phyloP scores from a whole-genome alignment of 306 rosid genomes.

The Quercus ilex region DNA sequence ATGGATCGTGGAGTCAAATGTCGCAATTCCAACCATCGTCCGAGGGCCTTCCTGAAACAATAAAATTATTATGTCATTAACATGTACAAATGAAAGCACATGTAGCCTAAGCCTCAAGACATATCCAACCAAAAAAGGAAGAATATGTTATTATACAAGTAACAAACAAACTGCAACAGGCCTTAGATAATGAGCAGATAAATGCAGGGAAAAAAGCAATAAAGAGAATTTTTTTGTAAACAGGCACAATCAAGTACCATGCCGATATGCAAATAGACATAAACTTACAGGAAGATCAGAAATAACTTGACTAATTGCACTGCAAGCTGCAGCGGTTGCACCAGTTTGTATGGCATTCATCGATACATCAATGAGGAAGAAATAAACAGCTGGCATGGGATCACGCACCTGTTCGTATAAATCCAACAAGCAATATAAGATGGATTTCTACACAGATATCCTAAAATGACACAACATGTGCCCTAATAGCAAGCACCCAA shows the following conservation, averaged over 20 bases:
- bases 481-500: not conserved
- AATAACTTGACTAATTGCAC: constrained; percentile 93
- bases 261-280: constrained; percentile 10
- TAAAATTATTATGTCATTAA: not conserved
- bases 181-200: too few species aligned
- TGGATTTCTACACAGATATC: not conserved
- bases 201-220: not conserved
- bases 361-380: constrained; percentile 94
- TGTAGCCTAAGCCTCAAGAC: not conserved
- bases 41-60: constrained; percentile 86
- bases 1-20: constrained; percentile 94
- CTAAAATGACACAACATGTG: not conserved
- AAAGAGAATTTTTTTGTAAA: not conserved
- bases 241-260: not conserved
- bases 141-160: not conserved
- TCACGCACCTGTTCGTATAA: constrained; percentile 52
- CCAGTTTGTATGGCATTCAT: constrained; percentile 98
- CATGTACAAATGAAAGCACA: not conserved
- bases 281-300: constrained; percentile 90
- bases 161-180: not conserved
- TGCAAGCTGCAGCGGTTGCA: constrained; percentile 99
- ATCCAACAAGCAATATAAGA: not conserved
- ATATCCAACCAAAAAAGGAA: not conserved
- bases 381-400: constrained; percentile 97
- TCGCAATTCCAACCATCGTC: constrained; percentile 86